Evolutionary conservation across 176 grass and related monocot genomes (phyloP).

Genomic region (Cymbopogon citratus): DNA sequence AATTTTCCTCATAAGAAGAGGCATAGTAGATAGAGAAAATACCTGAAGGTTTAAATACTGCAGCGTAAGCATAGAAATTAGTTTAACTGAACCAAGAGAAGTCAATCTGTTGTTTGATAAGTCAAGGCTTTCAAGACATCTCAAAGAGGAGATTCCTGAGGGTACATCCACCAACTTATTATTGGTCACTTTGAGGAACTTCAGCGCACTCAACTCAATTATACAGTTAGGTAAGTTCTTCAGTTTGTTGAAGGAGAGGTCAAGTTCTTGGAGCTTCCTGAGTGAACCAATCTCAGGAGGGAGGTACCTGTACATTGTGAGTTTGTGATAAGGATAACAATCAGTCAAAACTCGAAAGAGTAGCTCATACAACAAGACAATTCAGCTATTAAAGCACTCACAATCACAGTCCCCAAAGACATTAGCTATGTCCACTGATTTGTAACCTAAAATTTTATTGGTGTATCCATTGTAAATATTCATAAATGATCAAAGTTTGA

Average conservation of each 20-base stretch:
- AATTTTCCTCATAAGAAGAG: background rate
- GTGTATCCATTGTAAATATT: background rate
- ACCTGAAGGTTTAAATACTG: conserved; percentile 97
- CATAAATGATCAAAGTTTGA: background rate
- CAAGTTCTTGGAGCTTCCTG: conserved; percentile 77
- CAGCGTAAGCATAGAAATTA: conserved; percentile 68
- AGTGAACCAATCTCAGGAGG: conserved; percentile 87
- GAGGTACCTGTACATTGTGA: conserved; percentile 61
- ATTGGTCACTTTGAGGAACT: conserved; percentile 78
- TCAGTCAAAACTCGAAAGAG: conserved; percentile 5
- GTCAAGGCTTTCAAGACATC: conserved; percentile 73
- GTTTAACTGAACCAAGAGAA: conserved; percentile 68
- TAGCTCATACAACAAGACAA: background rate
- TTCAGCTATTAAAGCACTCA: background rate
- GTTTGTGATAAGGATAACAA: background rate
- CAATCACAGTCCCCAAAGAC: background rate
- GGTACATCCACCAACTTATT: conserved; percentile 93
- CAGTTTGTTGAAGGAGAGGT: conserved; percentile 97
- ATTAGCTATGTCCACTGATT: background rate
- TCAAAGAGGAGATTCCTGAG: conserved; percentile 65
- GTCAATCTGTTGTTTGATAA: conserved; percentile 90
- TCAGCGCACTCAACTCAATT: conserved; percentile 55
- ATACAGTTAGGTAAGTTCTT: conserved; percentile 89
- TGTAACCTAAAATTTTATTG: background rate
- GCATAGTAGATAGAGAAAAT: conserved; percentile 21